Evolutionary conservation across 768 basidiomycete genomes (phyloP).

Genomic region (Leccinum olivaceopallidum): DNA sequence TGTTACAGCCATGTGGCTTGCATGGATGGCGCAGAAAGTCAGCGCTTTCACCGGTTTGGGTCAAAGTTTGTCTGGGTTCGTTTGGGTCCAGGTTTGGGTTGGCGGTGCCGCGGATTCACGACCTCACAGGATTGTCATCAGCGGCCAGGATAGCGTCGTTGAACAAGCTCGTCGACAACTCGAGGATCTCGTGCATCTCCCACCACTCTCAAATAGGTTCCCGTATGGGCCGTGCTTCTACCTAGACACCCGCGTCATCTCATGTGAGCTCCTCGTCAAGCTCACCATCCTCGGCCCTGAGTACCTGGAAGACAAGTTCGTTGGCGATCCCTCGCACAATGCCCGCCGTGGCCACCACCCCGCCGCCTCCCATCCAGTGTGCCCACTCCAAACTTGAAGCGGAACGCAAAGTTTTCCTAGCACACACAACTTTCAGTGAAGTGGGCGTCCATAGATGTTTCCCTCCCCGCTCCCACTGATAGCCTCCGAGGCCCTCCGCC

Average conservation of each 20-base stretch:
- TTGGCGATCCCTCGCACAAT: conserved; percentile 82
- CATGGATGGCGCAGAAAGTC: too few species aligned
- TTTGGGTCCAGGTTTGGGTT: too few species aligned
- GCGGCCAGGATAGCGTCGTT: conserved; percentile 95
- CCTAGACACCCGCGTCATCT: conserved; percentile 87
- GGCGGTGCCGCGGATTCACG: too few species aligned
- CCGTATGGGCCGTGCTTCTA: conserved; percentile 99
- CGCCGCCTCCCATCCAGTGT: neutral
- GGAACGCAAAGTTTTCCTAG: conserved; percentile 70
- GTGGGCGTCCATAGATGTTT: conserved; percentile 40
- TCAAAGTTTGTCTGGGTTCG: too few species aligned
- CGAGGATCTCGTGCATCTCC: conserved; percentile 82
- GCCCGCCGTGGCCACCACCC: conserved; percentile 48
- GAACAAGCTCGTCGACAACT: conserved; percentile 96
- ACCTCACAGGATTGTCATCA: conserved; percentile 66
- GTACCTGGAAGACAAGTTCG: conserved; percentile 90
- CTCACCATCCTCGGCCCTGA: conserved; percentile 97
- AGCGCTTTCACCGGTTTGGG: too few species aligned
- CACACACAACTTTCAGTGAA: conserved; percentile 76
- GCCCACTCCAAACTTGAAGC: conserved; percentile 54
- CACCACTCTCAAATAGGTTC: conserved; percentile 60
- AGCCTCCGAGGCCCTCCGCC: conserved; percentile 82
- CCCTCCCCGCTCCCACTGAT: conserved; percentile 51
- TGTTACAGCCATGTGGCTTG: too few species aligned
- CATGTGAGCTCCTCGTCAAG: conserved; percentile 94